Evolutionary conservation across 2,329 filamentous ascomycete species (phyloP), one percentile per base, ranked within the genome.

Genomic region (Verruconis gallopava): DNA sequence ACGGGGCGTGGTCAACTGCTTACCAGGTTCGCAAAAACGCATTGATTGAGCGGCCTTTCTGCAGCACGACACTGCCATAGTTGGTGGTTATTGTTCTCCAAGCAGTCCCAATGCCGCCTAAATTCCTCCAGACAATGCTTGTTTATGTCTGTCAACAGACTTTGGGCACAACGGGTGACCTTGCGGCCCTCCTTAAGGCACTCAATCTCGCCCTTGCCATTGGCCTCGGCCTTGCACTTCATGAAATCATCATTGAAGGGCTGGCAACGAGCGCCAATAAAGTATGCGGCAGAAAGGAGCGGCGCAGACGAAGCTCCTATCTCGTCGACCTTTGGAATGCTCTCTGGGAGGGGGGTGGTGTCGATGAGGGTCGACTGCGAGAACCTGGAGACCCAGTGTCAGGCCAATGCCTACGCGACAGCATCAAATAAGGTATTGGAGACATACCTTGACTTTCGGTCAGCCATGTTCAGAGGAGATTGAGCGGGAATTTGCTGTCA

Each of bases 161-260:
- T 93, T 53, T 83, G 80, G 46, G 91, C 91, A 71, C 91, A 98
- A 67, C 91, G 77, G 53, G 91, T 98, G 48, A 98, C 91, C 65
- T 91, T 84, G 62, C 91, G 77, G 44, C 91, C 91, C 69, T 98
- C 91, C 72, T 85, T 89, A 74, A 98, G 68, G 67, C 91, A 98
- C 53, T 94, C 85, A 49, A 93, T 65, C 71, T 98, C 91, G 62
- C 86, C 91, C 64, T 76, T 78, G 55, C 91, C 91, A 48, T 84
- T 81, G 55, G 85, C 79, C 67, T 95, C 86, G 53, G 77, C 84
- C 80, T 98, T 98, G 81, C 91, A 98, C 71, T 93, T 84, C 89
- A 98, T 98, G 69, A 82, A 98, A 68, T 98, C 91, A 71, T 98
- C 91, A 66, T 96, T 96, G 73, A 88, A 98, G 44, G 83, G 72